Conservation (phyloP, 768 basidiomycete species). For the Serpula lacrymans region DNA sequence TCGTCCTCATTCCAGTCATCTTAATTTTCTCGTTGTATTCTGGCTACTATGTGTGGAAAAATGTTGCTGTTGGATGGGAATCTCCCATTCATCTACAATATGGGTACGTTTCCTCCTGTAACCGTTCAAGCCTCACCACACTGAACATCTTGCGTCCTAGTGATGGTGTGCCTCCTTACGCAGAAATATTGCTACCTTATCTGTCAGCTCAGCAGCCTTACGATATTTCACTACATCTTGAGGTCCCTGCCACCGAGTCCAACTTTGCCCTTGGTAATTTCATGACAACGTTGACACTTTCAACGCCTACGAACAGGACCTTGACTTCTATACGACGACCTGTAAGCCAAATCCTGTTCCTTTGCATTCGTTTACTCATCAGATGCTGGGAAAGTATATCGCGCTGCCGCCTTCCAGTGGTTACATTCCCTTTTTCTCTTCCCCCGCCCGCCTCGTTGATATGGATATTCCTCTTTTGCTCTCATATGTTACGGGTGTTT, state of each 20-base stretch:
- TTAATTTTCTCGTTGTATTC: constrained; percentile 59
- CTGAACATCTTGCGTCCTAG: constrained; percentile 32
- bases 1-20: constrained; percentile 60
- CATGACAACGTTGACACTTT: constrained; percentile 67
- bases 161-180: constrained; percentile 63
- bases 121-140: neutral
- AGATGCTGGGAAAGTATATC: constrained; percentile 48
- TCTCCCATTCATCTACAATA: constrained; percentile 71
- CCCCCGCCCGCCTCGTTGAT: constrained; percentile 37
- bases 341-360: constrained; percentile 39
- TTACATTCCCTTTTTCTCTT: constrained; percentile 32
- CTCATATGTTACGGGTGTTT: constrained; percentile 46
- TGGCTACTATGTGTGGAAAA: constrained; percentile 74
- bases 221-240: constrained; percentile 64
- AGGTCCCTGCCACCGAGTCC: constrained; percentile 60
- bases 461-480: constrained; percentile 57
- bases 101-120: constrained; percentile 49
- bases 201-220: constrained; percentile 68
- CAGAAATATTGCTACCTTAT: constrained; percentile 46
- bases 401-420: constrained; percentile 39
- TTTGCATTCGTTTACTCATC: constrained; percentile 10
- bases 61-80: constrained; percentile 68
- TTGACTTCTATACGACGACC: constrained; percentile 59
- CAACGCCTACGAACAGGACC: constrained; percentile 59
- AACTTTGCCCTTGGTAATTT: constrained; percentile 82